These are phyloP conservation scores for Macadamia integrifolia DNA, from an alignment of 164 flowering plant species.

Conservation along the genomic window DNA sequence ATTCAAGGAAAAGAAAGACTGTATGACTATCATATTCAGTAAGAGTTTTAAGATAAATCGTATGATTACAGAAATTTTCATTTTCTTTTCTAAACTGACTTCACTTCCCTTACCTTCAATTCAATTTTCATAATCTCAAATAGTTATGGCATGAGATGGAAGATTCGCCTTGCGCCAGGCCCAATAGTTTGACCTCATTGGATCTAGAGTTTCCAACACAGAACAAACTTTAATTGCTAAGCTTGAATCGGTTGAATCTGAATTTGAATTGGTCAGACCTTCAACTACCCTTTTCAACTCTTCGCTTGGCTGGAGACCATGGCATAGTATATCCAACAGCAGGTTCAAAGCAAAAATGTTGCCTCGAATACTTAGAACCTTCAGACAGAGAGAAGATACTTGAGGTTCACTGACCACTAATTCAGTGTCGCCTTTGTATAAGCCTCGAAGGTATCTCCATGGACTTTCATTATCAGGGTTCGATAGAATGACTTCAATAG, in stretches of 20 bases:
- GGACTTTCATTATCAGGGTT: constrained; percentile 92
- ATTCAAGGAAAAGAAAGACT: no score
- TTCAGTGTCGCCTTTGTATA: constrained; percentile 52
- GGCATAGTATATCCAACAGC: constrained; percentile 73
- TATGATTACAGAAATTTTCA: no score
- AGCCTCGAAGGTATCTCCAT: constrained; percentile 91
- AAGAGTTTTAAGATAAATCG: no score
- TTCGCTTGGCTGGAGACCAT: constrained; percentile 54
- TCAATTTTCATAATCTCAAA: neutral
- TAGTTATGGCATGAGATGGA: constrained; percentile 14
- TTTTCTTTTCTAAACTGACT: no score
- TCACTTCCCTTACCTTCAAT: neutral
- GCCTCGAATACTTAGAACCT: constrained; percentile 40
- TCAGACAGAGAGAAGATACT: constrained; percentile 51
- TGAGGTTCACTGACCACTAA: constrained; percentile 41
- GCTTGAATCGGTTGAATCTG: constrained; percentile 22
- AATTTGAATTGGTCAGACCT: constrained; percentile 27
- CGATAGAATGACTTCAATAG: constrained; percentile 56
- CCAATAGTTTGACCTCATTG: constrained; percentile 77
- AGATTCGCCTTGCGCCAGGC: constrained; percentile 73
- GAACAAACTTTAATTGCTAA: constrained; percentile 54
- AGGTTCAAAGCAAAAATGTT: constrained; percentile 63
- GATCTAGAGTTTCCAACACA: constrained; percentile 57
- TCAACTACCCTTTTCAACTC: constrained; percentile 47
- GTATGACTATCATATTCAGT: no score